Evolutionary conservation across 164 flowering plant species (phyloP), one percentile per base, ranked within the genome.

Genomic region (Piper betle): DNA sequence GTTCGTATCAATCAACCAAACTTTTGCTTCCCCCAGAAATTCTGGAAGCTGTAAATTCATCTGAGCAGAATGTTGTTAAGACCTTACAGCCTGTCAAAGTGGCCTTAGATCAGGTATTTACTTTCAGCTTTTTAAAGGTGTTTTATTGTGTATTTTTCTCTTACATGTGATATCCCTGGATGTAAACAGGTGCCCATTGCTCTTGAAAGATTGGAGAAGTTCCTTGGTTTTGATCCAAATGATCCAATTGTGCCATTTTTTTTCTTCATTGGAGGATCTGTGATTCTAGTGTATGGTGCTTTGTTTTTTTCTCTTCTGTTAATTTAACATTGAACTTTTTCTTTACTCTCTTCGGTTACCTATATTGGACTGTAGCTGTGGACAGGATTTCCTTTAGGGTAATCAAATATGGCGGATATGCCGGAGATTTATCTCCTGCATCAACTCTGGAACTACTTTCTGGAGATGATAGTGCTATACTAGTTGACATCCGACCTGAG

Each of bases 401-500:
- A 43, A 71, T 79, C 62, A 81, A 70, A 19, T 87, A 87, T 74
- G 79, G 94, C 62, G 98, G 98, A 54, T 93, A 93, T 65, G 73
- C 97, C 64, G 97, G 98, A 60, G 86, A 93, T 72, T 64, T 93
- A 71, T 82, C 96, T 63, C 94, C 98, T 53, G 43, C 79, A 55
- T 68, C 63, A 60, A 71, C 92, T 64, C 68, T 86, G 64, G 86
- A 86, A 68, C 76, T 87, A 63, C 76, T 93, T 71, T 68, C 55
- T 20, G 80, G 80, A 57, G 78, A 81, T 63, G 79, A 80, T 38
- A 77, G 78, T 70, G 82, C 63, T 52, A 79, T 81, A 20, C 90
- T 93, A 46, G 76, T 90, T 66, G 98, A 93, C 79, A 75, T 90
- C 78, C 80, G 98, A 81, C 84, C 92, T 64, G 98, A 93, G 97